Evolutionary conservation across 306 rosid species (phyloP).

Genomic region (Quercus cerris): DNA sequence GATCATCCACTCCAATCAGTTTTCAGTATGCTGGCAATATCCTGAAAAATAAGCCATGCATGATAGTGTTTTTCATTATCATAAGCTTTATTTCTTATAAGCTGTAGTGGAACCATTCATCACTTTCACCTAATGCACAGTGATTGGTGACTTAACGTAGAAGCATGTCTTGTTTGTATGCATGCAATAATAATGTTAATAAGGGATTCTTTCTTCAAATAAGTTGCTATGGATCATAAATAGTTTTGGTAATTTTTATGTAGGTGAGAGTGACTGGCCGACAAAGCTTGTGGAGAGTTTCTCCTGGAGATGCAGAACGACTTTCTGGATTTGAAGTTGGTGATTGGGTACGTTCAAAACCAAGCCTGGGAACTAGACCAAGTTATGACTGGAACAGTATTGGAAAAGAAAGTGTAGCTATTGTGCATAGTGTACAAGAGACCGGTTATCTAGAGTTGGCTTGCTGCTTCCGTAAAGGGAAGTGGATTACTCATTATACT

Average conservation of each 20-base stretch:
- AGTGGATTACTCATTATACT: conserved; percentile 83
- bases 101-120: neutral
- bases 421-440: conserved; percentile 94
- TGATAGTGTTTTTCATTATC: neutral
- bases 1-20: neutral
- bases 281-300: conserved; percentile 91
- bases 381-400: conserved; percentile 93
- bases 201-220: neutral
- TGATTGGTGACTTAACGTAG: conserved; percentile 2
- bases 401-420: conserved; percentile 91
- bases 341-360: conserved; percentile 99
- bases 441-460: conserved; percentile 90
- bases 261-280: conserved; percentile 87
- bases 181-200: conserved; percentile 8
- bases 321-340: conserved; percentile 98
- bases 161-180: neutral
- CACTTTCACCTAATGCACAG: neutral
- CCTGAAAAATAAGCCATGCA: neutral
- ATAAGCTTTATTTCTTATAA: neutral
- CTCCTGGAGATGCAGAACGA: conserved; percentile 96
- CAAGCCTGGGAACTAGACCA: conserved; percentile 89
- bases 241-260: conserved; percentile 31
- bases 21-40: neutral
- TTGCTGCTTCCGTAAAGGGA: conserved; percentile 95
- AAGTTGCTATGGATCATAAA: neutral